These are phyloP conservation scores for Artemisia argyi DNA, from an alignment of 129 eudicot species.

Conservation along the genomic window DNA sequence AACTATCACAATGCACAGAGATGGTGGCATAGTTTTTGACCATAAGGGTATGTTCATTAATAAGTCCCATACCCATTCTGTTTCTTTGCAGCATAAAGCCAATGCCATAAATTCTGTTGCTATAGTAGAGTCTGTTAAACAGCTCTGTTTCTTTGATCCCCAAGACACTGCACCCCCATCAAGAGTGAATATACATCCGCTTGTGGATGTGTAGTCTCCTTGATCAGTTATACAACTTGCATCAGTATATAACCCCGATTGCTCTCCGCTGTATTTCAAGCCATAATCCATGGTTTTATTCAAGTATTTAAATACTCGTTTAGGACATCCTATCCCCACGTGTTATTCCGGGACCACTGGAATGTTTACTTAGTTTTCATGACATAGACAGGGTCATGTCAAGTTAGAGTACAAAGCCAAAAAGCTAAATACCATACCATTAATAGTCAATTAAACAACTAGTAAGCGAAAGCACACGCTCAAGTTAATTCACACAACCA, in stretches of 20 bases:
- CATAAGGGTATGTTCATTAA: background rate
- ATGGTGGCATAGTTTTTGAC: constrained; percentile 1
- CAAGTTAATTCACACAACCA: no score
- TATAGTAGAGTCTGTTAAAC: background rate
- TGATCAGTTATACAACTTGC: background rate
- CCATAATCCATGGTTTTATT: background rate
- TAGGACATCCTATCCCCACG: no score
- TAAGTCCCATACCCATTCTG: background rate
- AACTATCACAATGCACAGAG: background rate
- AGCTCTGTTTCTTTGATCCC: constrained; percentile 9
- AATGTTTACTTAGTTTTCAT: no score
- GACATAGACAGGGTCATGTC: no score
- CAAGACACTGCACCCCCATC: no score
- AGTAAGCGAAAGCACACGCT: no score
- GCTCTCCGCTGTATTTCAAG: background rate
- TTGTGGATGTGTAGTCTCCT: constrained; percentile 4
- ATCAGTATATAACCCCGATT: background rate
- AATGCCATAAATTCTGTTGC: background rate
- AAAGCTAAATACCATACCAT: no score
- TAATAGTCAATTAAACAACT: no score
- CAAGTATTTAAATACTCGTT: no score
- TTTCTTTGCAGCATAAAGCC: background rate
- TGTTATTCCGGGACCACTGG: no score
- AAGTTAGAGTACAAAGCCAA: no score
- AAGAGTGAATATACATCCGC: constrained; percentile 6